Percentiles rank a stretch among this genome's conserved stretches.
Evolutionary conservation across 495 filamentous ascomycete genomes (phyloP).

Genomic region (Podospora anserina): DNA sequence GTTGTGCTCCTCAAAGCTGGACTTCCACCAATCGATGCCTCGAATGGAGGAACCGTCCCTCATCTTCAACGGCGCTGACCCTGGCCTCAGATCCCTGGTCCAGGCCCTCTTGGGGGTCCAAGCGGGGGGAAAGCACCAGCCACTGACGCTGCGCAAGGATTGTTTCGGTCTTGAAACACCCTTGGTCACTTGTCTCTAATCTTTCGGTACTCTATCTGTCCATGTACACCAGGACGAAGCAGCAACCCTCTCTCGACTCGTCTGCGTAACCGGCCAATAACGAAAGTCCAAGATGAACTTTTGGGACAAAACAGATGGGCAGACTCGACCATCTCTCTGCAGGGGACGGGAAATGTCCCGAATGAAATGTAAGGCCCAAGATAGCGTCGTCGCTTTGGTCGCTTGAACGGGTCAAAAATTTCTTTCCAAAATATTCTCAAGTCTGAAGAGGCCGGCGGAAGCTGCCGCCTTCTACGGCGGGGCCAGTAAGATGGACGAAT

Average conservation of each 20-base stretch:
- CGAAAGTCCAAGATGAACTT: neutral
- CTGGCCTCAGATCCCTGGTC: neutral
- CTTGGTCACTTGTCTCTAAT: neutral
- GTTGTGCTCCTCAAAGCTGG: neutral
- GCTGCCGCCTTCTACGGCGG: neutral
- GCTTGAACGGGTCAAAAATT: neutral
- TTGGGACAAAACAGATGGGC: neutral
- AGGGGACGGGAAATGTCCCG: neutral
- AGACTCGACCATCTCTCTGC: neutral
- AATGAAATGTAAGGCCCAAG: neutral
- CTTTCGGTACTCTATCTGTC: neutral
- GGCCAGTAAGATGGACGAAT: slow-evolving; percentile 1
- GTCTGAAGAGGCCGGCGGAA: no score
- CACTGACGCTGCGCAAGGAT: neutral
- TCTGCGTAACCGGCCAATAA: neutral
- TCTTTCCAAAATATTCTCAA: neutral
- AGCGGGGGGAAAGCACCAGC: neutral
- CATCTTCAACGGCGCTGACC: neutral
- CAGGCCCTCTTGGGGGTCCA: neutral
- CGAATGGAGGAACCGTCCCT: neutral
- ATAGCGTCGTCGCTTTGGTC: neutral
- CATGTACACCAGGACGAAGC: neutral
- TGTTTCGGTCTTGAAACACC: neutral
- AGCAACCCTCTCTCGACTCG: neutral
- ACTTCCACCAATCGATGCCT: neutral